A percentile compares a stretch with the other conserved stretches of the same genome.
Evolutionary conservation across 345 rosid genomes (phyloP).

Genomic region (Lumnitzera racemosa): DNA sequence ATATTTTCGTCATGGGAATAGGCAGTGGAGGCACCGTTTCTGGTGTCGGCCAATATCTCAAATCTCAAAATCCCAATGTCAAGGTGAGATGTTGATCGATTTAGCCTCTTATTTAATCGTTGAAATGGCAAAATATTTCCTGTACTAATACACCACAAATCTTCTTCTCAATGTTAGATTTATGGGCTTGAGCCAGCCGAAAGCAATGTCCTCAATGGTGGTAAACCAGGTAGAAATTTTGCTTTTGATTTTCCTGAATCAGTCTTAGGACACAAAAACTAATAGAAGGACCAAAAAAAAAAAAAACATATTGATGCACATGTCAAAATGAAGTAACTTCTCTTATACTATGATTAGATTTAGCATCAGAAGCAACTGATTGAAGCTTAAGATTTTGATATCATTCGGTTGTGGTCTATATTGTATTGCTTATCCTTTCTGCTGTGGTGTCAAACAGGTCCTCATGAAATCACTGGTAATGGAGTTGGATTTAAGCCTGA

Average conservation of each 20-base stretch:
- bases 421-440: too few relatives aligned
- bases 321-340: neutral
- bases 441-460: conserved; percentile 40
- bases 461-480: conserved; percentile 89
- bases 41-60: conserved; percentile 91
- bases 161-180: conserved; percentile 35
- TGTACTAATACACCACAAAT: conserved; percentile 5
- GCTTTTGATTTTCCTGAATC: neutral
- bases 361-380: too few relatives aligned
- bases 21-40: conserved; percentile 98
- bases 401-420: too few relatives aligned
- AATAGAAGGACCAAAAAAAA: too few relatives aligned
- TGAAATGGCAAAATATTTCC: neutral
- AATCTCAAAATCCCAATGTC: conserved; percentile 85
- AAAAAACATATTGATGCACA: neutral
- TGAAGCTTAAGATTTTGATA: too few relatives aligned
- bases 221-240: conserved; percentile 70
- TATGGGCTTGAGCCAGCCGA: conserved; percentile 97
- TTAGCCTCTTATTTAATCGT: neutral
- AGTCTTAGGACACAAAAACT: neutral
- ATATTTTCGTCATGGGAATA: conserved; percentile 93
- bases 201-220: conserved; percentile 89
- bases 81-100: conserved; percentile 37
- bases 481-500: conserved; percentile 98
- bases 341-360: too few relatives aligned